Base-by-base conservation (phyloP, 495 filamentous ascomycete genomes). In the Neurospora hispaniola region DNA sequence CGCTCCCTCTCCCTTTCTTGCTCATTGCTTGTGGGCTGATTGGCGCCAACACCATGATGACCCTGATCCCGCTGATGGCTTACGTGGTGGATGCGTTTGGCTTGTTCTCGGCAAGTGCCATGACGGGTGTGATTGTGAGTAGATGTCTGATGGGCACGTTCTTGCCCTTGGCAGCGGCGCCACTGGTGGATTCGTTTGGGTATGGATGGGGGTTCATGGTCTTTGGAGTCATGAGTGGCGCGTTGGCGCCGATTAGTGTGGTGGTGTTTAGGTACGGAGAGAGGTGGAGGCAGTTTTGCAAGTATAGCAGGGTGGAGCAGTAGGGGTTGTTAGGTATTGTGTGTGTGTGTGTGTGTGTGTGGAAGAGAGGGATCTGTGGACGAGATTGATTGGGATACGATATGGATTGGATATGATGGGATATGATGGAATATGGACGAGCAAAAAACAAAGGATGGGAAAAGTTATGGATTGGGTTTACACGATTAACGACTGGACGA, bases 1-100 rank as follows among this genome's bases (percentile, higher is more conserved):
- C 75, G 1, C 77, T 83, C 14, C 82, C 85, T 0, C 73, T 88
- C 4, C 62, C 77, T 0, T 6, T 84, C 1, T 71, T 89, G n/a
- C 74, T 90, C 0, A 20, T 86, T 1, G 73, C 78, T 0, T 78
- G 86, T 4, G 74, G 81, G 68, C 76, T 89, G 16, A 78, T 83
- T 14, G 87, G 87, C 27, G 77, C 76, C 0, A 70, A 77, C 3
- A 78, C 81, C 20, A 82, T 87, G 72, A 69, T 88, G 11, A 81
- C 80, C 14, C 77, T 84, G 62, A 77, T 90, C 20, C 85, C 88
- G 0, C 70, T 89, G 35, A 82, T 81, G 75, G 81, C 86, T 1
- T 90, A 89, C 71, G 80, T 90, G 10, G 87, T 89, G 0, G 88
- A 90, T 73, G 86, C 87, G 0, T 90, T 87, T 73, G 85, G 86